phyloP scores from a whole-genome alignment of 106 monocot genomes.

The Gastrodia elata region DNA sequence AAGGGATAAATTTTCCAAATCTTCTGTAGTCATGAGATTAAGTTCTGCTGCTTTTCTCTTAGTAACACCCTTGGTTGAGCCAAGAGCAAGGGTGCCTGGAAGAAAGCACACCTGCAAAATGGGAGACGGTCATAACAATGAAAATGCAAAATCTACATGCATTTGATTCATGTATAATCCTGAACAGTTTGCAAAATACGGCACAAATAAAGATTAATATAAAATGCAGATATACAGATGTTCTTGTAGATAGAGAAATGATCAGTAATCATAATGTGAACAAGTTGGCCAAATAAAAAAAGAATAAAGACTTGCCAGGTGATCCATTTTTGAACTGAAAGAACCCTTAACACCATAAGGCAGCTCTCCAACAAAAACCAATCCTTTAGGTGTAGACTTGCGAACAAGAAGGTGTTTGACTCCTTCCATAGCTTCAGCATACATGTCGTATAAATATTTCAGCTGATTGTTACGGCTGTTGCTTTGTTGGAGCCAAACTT shows the following conservation, averaged over 20 bases:
- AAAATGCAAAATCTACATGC: conserved; percentile 3
- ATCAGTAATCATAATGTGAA: not conserved
- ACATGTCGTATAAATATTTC: conserved; percentile 81
- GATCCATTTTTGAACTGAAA: conserved; percentile 96
- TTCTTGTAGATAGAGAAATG: not conserved
- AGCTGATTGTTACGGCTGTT: conserved; percentile 27
- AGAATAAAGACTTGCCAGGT: conserved; percentile 58
- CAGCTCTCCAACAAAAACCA: conserved; percentile 87
- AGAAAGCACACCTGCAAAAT: conserved; percentile 79
- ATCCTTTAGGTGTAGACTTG: conserved; percentile 72
- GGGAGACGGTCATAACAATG: not conserved
- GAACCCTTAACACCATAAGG: conserved; percentile 53
- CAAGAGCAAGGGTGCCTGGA: conserved; percentile 83
- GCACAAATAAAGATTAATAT: not conserved
- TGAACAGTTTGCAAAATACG: not conserved
- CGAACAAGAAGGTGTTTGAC: conserved; percentile 78
- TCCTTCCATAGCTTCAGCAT: conserved; percentile 86
- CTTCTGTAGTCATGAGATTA: conserved; percentile 45
- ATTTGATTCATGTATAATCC: not conserved
- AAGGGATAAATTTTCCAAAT: conserved; percentile 71
- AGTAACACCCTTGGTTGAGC: conserved; percentile 86
- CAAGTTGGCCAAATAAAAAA: not conserved
- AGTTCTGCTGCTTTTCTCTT: conserved; percentile 57
- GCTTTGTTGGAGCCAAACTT: conserved; percentile 88
- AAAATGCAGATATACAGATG: not conserved